Conservation (phyloP, 2,329 filamentous ascomycete species). For the Epichloe gansuensis region DNA sequence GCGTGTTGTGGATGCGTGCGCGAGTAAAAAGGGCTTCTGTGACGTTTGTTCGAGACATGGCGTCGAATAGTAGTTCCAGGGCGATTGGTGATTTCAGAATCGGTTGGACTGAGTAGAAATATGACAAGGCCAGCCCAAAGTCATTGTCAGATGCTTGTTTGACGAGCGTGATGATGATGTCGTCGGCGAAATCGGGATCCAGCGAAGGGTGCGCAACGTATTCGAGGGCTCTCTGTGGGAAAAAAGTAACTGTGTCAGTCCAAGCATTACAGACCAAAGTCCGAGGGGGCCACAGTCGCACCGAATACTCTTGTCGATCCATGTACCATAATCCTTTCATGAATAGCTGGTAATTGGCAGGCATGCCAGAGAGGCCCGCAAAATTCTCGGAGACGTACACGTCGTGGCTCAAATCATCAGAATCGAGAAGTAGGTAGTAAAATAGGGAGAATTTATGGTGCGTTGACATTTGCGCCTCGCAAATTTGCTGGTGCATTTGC, state of each 20-base stretch:
- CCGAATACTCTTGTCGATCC: slow-evolving; percentile 58
- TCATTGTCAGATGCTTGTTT: slow-evolving; percentile 47
- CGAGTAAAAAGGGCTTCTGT: slow-evolving; percentile 65
- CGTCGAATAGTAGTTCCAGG: slow-evolving; percentile 55
- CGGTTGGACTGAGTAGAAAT: slow-evolving; percentile 66
- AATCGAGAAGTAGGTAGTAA: slow-evolving; percentile 74
- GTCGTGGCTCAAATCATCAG: slow-evolving; percentile 42
- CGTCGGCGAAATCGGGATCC: slow-evolving; percentile 69
- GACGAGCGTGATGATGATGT: slow-evolving; percentile 62
- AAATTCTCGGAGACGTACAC: slow-evolving; percentile 44
- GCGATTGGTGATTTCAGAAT: slow-evolving; percentile 52
- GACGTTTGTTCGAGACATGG: slow-evolving; percentile 54
- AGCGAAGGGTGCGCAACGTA: slow-evolving; percentile 70
- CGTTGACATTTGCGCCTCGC: slow-evolving; percentile 48
- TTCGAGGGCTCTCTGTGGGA: slow-evolving; percentile 51
- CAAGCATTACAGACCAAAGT: neutral
- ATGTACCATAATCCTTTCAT: slow-evolving; percentile 75
- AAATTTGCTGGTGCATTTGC: slow-evolving; percentile 58
- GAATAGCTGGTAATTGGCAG: slow-evolving; percentile 65
- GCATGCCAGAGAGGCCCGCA: slow-evolving; percentile 50
- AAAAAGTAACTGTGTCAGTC: neutral
- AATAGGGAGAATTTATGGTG: slow-evolving; percentile 75
- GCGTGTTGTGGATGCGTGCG: slow-evolving; percentile 50
- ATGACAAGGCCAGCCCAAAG: slow-evolving; percentile 57
- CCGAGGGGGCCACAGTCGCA: slow-evolving; percentile 17